Percentiles rank a stretch among this genome's conserved stretches.
These are phyloP conservation scores for Paramecium bursaria DNA, from an alignment of 73 alveolate genomes.

Conservation along the genomic window DNA sequence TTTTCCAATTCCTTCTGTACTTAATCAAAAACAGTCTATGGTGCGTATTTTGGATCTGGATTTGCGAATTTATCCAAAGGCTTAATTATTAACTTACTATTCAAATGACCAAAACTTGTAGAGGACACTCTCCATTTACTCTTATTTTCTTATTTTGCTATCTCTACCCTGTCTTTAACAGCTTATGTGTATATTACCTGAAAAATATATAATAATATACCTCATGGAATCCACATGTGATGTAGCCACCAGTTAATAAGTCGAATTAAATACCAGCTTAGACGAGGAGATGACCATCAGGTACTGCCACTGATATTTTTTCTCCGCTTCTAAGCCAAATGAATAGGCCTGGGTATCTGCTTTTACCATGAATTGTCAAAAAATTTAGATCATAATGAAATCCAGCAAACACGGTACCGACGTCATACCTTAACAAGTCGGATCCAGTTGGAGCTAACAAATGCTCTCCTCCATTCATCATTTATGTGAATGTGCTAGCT, in stretches of 20 bases:
- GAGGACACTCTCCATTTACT: constrained; percentile 90
- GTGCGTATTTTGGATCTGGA: constrained; percentile 38
- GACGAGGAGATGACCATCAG: constrained; percentile 76
- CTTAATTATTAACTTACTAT: constrained; percentile 79
- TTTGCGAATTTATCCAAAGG: constrained; percentile 82
- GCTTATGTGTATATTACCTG: constrained; percentile 75
- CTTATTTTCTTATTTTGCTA: constrained; percentile 65
- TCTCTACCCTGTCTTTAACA: constrained; percentile 50
- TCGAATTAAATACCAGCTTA: constrained; percentile 80
- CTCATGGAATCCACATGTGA: constrained; percentile 81
- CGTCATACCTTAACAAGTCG: constrained; percentile 80
- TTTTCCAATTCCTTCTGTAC: constrained; percentile 42
- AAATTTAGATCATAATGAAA: constrained; percentile 90
- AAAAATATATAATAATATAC: constrained; percentile 5
- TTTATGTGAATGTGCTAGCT: constrained; percentile 77
- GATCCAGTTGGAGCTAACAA: constrained; percentile 95
- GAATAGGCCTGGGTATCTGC: constrained; percentile 85
- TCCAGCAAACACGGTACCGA: constrained; percentile 91
- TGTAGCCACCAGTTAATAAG: constrained; percentile 81
- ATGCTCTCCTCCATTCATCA: constrained; percentile 90
- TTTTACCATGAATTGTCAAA: constrained; percentile 85
- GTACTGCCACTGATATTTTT: constrained; percentile 79
- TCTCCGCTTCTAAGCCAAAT: constrained; percentile 85
- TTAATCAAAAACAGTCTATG: constrained; percentile 8
- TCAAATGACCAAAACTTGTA: constrained; percentile 85